Conservation (phyloP, 225 moss, liverwort and hornwort species). For the Marchantia polymorpha region DNA sequence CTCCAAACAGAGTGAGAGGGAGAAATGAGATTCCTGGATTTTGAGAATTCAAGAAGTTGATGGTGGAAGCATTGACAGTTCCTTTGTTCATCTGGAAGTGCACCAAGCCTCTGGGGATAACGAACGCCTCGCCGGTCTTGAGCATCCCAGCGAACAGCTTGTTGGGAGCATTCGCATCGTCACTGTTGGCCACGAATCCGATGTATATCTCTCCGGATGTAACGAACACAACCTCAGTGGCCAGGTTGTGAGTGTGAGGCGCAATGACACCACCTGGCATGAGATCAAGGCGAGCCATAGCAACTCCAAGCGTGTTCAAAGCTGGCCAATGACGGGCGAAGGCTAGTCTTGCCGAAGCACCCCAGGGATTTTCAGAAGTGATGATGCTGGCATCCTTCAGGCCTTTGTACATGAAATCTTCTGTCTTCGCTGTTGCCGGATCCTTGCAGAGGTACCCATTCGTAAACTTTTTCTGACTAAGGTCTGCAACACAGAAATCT, state of each 20-base stretch:
- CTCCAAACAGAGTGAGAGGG: constrained; percentile 8
- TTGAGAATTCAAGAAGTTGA: constrained; percentile 25
- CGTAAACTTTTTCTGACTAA: neutral
- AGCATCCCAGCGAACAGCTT: constrained; percentile 13
- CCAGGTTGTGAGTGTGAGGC: constrained; percentile 3
- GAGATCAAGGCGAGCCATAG: neutral
- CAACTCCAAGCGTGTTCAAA: neutral
- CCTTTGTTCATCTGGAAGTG: constrained; percentile 19
- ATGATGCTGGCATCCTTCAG: neutral
- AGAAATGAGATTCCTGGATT: constrained; percentile 24
- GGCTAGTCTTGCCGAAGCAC: neutral
- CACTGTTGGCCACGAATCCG: constrained; percentile 13
- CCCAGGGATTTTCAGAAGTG: neutral
- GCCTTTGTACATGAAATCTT: constrained; percentile 32
- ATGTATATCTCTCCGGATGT: neutral
- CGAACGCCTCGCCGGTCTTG: constrained; percentile 19
- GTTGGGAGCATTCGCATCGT: constrained; percentile 4
- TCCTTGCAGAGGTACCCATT: constrained; percentile 54
- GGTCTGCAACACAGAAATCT: constrained; percentile 48
- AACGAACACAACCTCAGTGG: neutral
- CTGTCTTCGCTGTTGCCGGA: neutral
- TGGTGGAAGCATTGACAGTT: neutral
- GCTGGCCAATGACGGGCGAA: neutral
- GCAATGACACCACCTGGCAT: neutral
- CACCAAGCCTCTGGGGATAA: constrained; percentile 16